Conservation (phyloP, 495 filamentous ascomycete species). For the Amorphotheca resinae region DNA sequence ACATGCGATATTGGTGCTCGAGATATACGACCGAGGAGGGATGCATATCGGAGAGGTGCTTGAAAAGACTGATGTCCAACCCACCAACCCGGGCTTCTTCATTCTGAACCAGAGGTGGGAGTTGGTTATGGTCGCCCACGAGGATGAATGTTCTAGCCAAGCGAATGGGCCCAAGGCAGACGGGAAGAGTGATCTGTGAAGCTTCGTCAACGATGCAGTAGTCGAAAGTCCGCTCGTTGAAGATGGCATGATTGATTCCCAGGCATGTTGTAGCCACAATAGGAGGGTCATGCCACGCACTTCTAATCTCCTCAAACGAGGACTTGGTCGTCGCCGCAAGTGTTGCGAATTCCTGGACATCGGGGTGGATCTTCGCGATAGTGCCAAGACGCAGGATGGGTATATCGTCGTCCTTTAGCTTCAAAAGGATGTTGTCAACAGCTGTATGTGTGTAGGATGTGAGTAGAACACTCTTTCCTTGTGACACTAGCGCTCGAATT, state of each 20-base stretch:
- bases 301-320: conserved; percentile 70
- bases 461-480: conserved; percentile 83
- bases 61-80: conserved; percentile 87
- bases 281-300: conserved; percentile 67
- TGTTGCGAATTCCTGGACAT: conserved; percentile 72
- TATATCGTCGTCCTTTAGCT: conserved; percentile 68
- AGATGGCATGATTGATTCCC: conserved; percentile 77
- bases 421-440: conserved; percentile 93
- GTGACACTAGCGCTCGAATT: conserved; percentile 76
- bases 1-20: conserved; percentile 97
- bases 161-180: conserved; percentile 84
- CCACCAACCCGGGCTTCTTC: conserved; percentile 75
- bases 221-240: conserved; percentile 82
- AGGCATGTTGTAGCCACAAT: conserved; percentile 93
- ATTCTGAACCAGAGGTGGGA: conserved; percentile 90
- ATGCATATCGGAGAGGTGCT: conserved; percentile 76
- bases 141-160: conserved; percentile 90
- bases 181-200: conserved; percentile 90
- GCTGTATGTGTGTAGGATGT: conserved; percentile 96
- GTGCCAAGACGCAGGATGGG: conserved; percentile 75
- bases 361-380: conserved; percentile 69
- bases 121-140: conserved; percentile 91
- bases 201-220: conserved; percentile 98
- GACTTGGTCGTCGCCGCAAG: conserved; percentile 57
- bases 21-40: conserved; percentile 79